Evolutionary conservation across 106 monocot genomes (phyloP).

Genomic region (Dactylorhiza incarnata): DNA sequence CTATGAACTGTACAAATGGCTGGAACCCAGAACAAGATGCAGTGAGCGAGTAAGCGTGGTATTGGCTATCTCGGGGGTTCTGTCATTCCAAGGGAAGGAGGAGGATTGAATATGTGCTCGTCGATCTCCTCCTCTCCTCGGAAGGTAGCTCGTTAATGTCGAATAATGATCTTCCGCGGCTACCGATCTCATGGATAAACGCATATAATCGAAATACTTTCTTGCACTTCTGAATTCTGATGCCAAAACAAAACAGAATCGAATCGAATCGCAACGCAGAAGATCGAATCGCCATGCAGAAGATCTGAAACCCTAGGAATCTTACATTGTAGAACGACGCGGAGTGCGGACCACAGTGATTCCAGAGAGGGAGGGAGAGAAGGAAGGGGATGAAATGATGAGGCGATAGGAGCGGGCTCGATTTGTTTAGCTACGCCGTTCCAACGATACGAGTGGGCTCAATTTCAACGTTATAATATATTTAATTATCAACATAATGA

Average conservation of each 20-base stretch:
- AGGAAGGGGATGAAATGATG: background rate
- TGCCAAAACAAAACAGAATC: background rate
- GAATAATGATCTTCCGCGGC: slow-evolving; percentile 55
- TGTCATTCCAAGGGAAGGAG: slow-evolving; percentile 24
- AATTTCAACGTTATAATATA: too few species aligned
- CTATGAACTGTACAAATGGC: slow-evolving; percentile 57
- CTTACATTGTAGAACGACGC: slow-evolving; percentile 3
- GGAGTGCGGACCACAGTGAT: slow-evolving; percentile 4
- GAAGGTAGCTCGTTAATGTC: slow-evolving; percentile 92
- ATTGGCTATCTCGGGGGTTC: slow-evolving; percentile 41
- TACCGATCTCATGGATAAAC: slow-evolving; percentile 76
- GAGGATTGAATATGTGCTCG: slow-evolving; percentile 22
- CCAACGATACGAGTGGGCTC: too few species aligned
- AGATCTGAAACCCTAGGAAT: slow-evolving; percentile 10
- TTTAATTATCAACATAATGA: too few species aligned
- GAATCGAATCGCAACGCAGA: background rate
- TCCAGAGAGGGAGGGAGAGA: background rate
- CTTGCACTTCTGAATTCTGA: background rate
- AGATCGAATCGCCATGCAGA: background rate
- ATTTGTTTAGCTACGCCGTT: slow-evolving; percentile 9
- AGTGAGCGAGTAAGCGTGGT: slow-evolving; percentile 67
- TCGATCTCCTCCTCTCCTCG: slow-evolving; percentile 63
- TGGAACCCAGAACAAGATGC: slow-evolving; percentile 67
- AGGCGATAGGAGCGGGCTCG: slow-evolving; percentile 2
- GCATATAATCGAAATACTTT: slow-evolving; percentile 37